Evolutionary conservation across 176 grass and related monocot genomes (phyloP), one percentile per base, ranked within the genome.

Genomic region (Avena eriantha): DNA sequence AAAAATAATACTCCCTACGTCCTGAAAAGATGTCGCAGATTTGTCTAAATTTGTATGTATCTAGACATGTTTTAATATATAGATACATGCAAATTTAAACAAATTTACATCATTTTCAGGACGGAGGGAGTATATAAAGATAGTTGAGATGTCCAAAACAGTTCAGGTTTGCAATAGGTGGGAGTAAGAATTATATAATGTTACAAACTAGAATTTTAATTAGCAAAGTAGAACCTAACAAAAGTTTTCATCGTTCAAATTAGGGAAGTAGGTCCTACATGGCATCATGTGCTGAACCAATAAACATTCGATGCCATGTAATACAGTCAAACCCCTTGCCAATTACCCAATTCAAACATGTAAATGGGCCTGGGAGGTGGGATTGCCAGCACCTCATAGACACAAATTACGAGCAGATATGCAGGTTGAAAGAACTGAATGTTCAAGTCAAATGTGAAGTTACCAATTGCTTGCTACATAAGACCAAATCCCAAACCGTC

Each of bases 401-500:
- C 39, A 49, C 3, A 47, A 64, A 31, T 45, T 45, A 69, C 78
- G 51, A 46, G 50, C 22, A 56, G 51, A 70, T 19, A 86, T 7
- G 55, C 13, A 85, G 48, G 35, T 43, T 22, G 22, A 70, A 83
- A 55, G 19, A 71, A 59, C 9, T 60, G 14, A 59, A 60, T 47
- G 78, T 86, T 59, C 67, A n/a, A 55, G 19, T 45, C 56, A 69
- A 7, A 59, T 86, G 65, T 79, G 84, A 78, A 78, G 63, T 78
- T 51, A 79, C 22, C 22, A 58, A n/a, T 31, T 45, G 77, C 34
- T 79, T 35, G 34, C n/a, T 48, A 73, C 39, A 41, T 41, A 41
- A 41, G 39, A 41, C 39, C 39, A 41, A 87, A 68, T 59, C 23
- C 19, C 10, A 83, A 56, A 36, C 18, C 6, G 1, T 23, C 24